phyloP scores from a whole-genome alignment of 495 filamentous ascomycete genomes.

The Umbilicaria muhlenbergii region DNA sequence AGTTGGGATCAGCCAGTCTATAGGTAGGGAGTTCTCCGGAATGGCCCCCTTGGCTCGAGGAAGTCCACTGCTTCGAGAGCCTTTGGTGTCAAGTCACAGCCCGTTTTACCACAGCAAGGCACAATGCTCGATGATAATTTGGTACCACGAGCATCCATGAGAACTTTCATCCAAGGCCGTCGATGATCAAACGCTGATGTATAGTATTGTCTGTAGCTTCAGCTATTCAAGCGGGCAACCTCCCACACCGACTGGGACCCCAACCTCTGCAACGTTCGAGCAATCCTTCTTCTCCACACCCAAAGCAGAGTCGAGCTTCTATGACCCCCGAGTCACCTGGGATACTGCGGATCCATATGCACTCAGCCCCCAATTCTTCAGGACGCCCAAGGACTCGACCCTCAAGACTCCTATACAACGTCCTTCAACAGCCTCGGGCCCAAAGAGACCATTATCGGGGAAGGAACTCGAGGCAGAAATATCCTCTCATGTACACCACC shows the following conservation, averaged over 20 bases:
- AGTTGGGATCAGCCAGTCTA: slow-evolving; percentile 60
- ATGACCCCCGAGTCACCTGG: slow-evolving; percentile 35
- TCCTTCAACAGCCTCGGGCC: slow-evolving; percentile 16
- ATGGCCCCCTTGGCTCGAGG: neutral
- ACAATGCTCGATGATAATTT: neutral
- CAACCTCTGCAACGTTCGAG: slow-evolving; percentile 46
- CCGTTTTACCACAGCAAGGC: neutral
- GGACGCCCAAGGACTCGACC: slow-evolving; percentile 30
- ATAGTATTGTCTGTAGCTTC: slow-evolving; percentile 34
- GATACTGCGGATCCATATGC: slow-evolving; percentile 37
- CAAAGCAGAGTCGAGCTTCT: slow-evolving; percentile 39
- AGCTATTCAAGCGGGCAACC: slow-evolving; percentile 64
- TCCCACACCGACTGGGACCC: slow-evolving; percentile 61
- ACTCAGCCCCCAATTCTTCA: slow-evolving; percentile 36
- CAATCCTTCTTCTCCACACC: slow-evolving; percentile 52
- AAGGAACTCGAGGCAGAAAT: slow-evolving; percentile 27
- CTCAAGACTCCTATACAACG: slow-evolving; percentile 14
- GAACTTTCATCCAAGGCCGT: neutral
- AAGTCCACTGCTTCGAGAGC: slow-evolving; percentile 7
- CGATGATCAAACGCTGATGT: neutral
- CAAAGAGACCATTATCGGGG: slow-evolving; percentile 11
- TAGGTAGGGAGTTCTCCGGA: slow-evolving; percentile 38
- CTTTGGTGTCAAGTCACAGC: neutral
- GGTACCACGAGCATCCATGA: neutral
- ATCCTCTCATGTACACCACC: slow-evolving; percentile 40